Evolutionary conservation across 2,329 filamentous ascomycete species (phyloP), one percentile per base, ranked within the genome.

Genomic region (Penicillium griseofulvum): DNA sequence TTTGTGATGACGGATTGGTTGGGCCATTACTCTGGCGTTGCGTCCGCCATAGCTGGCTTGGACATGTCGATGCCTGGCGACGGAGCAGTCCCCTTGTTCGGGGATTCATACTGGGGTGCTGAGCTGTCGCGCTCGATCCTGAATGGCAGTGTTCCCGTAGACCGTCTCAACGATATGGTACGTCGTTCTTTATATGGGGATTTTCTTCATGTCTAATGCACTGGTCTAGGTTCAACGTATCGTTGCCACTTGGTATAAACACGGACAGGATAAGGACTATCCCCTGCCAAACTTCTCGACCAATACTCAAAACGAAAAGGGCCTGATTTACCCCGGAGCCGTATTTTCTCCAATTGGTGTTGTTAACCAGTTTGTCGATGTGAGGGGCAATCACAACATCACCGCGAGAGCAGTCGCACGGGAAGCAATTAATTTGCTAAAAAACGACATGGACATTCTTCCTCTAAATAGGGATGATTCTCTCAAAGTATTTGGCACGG

Each of bases 61-160:
- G 87, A 89, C 59, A 87, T 89, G 85, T 78, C 81, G 4, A 89
- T 89, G 87, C 86, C 87, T 0, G 85, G 85, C 5, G 84, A 86
- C 57, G 80, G 64, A 12, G 51, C 68, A 22, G 71, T 84, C 39
- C 81, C 82, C 0, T 71, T 85, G 8, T 62, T 81, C 9, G 83
- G 83, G 5, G 68, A 71, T 29, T 78, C 78, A 44, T 80, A 81
- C 63, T 85, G 82, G 81, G 80, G 76, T 51, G 79, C 77, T 50
- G 80, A 85, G 54, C 72, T 86, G 39, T 82, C 81, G 3, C 76
- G 75, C 3, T 77, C 81, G 1, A 72, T 83, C 10, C 68, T 86
- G 29, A 86, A 86, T 58, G 82, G 82, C 3, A 81, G 80, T 1
- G 76, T 85, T 6, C 83, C 83, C 1, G 63, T 84, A 8, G 77